phyloP scores from a whole-genome alignment of 345 rosid genomes.

The Eucalyptus pauciflora region DNA sequence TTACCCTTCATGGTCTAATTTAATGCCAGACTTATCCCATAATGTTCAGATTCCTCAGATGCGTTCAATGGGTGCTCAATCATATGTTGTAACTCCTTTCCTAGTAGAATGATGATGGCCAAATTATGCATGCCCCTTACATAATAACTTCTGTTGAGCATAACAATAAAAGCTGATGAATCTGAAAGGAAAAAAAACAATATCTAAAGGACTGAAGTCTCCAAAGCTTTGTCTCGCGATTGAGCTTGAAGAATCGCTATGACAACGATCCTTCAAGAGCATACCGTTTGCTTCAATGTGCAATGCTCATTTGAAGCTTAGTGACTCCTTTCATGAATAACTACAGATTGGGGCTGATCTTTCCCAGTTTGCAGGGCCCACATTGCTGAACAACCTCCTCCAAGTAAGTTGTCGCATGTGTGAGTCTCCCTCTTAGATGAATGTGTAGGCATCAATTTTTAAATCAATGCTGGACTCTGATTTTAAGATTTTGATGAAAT shows the following conservation, averaged over 20 bases:
- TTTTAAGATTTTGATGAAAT: background rate
- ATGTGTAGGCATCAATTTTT: background rate
- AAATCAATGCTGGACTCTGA: background rate
- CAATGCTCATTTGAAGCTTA: background rate
- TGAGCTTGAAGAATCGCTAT: background rate
- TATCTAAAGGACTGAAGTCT: background rate
- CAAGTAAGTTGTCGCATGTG: slow-evolving; percentile 31
- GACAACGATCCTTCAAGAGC: background rate
- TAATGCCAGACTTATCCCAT: background rate
- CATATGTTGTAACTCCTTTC: background rate
- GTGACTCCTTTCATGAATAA: slow-evolving; percentile 7
- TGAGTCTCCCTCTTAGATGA: background rate
- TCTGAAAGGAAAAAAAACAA: background rate
- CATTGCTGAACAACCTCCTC: slow-evolving; percentile 65
- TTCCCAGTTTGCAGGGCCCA: slow-evolving; percentile 82
- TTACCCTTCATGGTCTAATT: background rate
- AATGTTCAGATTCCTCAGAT: background rate
- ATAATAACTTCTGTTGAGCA: background rate
- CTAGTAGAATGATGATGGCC: background rate
- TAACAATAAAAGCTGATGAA: background rate
- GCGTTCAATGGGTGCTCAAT: background rate
- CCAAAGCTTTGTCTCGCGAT: background rate
- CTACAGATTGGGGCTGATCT: slow-evolving; percentile 70
- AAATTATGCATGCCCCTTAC: background rate
- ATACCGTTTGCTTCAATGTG: background rate